Base-by-base conservation (phyloP, 2,329 filamentous ascomycete genomes). In the Talaromyces pinophilus region DNA sequence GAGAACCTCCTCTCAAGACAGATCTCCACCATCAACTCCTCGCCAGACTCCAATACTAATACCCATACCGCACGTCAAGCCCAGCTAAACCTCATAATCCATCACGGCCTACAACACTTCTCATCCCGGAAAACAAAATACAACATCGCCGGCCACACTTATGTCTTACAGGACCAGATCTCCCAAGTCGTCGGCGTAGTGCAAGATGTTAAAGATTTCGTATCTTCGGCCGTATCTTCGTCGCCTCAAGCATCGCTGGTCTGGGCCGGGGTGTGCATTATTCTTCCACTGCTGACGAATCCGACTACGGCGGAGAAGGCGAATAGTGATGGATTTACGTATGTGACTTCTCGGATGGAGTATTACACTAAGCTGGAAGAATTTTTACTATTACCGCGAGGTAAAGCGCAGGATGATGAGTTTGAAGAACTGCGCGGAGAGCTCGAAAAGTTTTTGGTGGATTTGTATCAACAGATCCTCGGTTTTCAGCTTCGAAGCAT, bases 231-330 rank as follows among this genome's bases (percentile, higher is more conserved):
- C 0, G 19, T 44, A 25, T 40, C 38, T 5, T 4, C 30, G 19
- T 35, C 30, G 5, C 57, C 57, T 4, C 7, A 44, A 5, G 57
- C 57, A 13, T 22, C 35, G 1, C n/a, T 35, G 0, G 19, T 44
- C 28, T 38, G 13, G 57, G 35, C 57, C 15, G 57, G 57, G 25
- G 40, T 60, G 3, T 60, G 28, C 10, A 60, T 79, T 19, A 55
- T 79, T 50, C 72, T 80, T 1, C 77, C 78, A 0, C 70, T 80
- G 3, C 71, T 81, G 48, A 76, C 70, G 7, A 77, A 75, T 54
- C 74, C 73, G 4, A 64, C 19, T 7, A 68, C 69, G 1, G 76
- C 71, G 10, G 68, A 74, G 0, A 71, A 72, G 50, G 77, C 74
- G 11, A 78, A 77, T 60, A 38, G 46, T 1, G 67, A 75, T 10